Base-by-base conservation (phyloP, 2,329 filamentous ascomycete species). In the Clarireedia monteithiana region DNA sequence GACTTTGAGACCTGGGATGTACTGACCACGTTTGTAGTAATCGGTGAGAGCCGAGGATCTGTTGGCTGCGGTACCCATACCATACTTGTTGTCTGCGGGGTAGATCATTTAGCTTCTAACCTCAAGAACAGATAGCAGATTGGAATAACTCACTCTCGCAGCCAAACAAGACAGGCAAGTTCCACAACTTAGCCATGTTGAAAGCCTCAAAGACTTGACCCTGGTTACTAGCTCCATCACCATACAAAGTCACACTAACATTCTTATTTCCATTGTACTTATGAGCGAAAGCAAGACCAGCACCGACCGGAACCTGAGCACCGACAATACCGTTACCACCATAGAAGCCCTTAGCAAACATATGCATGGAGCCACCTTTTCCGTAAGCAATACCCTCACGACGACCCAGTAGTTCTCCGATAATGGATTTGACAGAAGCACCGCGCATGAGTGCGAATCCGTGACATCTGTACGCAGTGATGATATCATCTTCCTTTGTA, bases 171-270 rank as follows among this genome's bases (percentile, higher is more conserved):
- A 91, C 84, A 55, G 94, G 94, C 48, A 99, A 80, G 68, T 94
- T 91, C 94, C 94, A 99, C 65, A 99, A 85, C 83, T 97, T 97
- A 62, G 94, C 94, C 94, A 99, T 99, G 86, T 99, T 99, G 84
- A 95, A 99, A 60, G 94, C 91, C 82, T 99, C 94, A 70, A 99
- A 99, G 67, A 99, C 94, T 77, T 99, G 94, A 63, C 94, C 94
- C 81, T 99, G 94, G 82, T 99, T 99, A 81, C 87, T 89, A 64
- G 94, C 94, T 81, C 94, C 94, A 69, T 99, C 94, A 80, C 94
- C 94, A 76, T 99, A 99, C 58, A 99, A 83, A 63, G 92, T 84
- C 66, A 99, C 81, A 62, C 87, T 88, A 62, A 90, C 87, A 71
- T 90, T 92, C 78, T 91, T 87, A 78, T 87, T 85, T 70, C 81